Percentiles rank a stretch among this genome's conserved stretches.
Conservation (phyloP, 163 green algal species). For the Scenedesmus sp. region DNA sequence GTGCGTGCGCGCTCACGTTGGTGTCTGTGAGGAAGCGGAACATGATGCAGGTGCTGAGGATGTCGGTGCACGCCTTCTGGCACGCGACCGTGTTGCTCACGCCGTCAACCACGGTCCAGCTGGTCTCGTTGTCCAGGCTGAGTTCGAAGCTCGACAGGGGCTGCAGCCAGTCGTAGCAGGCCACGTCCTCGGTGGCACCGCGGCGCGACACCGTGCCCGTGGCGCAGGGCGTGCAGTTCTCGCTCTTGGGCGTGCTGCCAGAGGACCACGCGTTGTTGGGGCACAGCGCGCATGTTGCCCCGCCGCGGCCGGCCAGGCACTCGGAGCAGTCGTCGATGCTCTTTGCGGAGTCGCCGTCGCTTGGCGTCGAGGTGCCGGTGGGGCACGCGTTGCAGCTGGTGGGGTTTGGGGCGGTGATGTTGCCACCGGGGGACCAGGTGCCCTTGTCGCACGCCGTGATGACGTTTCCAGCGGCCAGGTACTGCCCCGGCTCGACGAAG, state of each 20-base stretch:
- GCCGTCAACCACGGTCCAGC: too few species aligned
- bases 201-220: not conserved
- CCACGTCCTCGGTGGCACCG: too few species aligned
- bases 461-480: not conserved
- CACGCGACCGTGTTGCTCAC: too few species aligned
- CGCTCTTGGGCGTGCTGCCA: not conserved
- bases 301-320: not conserved
- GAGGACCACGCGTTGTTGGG: too few species aligned
- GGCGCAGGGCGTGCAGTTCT: not conserved
- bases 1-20: too few species aligned
- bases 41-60: too few species aligned
- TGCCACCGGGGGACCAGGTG: not conserved
- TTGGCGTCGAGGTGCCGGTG: not conserved
- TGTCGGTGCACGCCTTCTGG: too few species aligned
- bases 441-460: not conserved
- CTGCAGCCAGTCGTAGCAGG: too few species aligned
- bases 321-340: not conserved
- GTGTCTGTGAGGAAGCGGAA: too few species aligned
- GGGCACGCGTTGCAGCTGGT: not conserved
- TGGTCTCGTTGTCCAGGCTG: too few species aligned
- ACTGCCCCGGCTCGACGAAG: not conserved
- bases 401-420: not conserved
- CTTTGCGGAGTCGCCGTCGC: not conserved
- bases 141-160: too few species aligned
- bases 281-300: not conserved